phyloP scores from a whole-genome alignment of 202 grass and related monocot genomes.

The Saccharum hybrid region DNA sequence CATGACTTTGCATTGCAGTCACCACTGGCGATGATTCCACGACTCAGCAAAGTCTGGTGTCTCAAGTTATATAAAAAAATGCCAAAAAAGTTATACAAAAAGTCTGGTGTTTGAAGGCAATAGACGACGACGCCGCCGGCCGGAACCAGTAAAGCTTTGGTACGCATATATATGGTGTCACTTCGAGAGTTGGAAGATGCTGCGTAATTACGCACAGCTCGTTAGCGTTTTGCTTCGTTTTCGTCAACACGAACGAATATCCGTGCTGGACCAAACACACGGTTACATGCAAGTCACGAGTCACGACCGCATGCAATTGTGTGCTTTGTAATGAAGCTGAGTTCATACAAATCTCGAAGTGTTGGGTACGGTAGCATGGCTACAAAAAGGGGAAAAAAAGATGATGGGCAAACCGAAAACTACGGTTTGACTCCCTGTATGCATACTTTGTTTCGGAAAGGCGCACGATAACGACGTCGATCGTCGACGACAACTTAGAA shows the following conservation, averaged over 20 bases:
- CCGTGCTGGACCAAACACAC: conserved; percentile 3
- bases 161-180: not conserved
- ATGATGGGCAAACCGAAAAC: not conserved
- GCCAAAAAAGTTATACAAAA: too few species aligned
- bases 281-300: not conserved
- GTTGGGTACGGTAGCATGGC: conserved; percentile 1
- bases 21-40: too few species aligned
- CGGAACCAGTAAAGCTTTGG: not conserved
- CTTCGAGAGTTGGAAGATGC: not conserved
- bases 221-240: not conserved
- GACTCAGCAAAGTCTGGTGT: too few species aligned
- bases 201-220: not conserved
- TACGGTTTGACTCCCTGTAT: not conserved
- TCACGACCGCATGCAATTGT: not conserved
- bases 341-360: conserved; percentile 4
- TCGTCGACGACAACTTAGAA: not conserved
- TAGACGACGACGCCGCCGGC: not conserved
- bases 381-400: not conserved
- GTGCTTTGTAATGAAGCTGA: not conserved
- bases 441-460: not conserved
- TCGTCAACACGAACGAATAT: not conserved
- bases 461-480: not conserved
- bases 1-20: too few species aligned
- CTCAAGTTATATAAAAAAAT: too few species aligned
- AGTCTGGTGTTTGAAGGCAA: not conserved